Percentiles rank a stretch among this genome's conserved stretches.
phyloP scores from a whole-genome alignment of 139 green algal species.

The Asterochloris erici region DNA sequence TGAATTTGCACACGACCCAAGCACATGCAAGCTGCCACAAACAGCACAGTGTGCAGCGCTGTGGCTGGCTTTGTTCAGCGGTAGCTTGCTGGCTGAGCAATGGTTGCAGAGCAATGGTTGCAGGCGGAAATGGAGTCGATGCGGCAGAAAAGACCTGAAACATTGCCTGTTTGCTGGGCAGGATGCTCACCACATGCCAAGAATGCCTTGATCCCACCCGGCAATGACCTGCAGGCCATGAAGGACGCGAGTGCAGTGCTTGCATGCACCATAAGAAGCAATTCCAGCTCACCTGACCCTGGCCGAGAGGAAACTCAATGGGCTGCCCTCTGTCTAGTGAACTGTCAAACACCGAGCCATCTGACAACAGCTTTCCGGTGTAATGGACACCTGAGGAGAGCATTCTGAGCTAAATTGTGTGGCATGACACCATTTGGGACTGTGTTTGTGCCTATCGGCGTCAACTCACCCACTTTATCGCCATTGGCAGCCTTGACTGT shows the following conservation, averaged over 20 bases:
- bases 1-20: too few species aligned
- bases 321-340: constrained; percentile 27
- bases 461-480: constrained; percentile 24
- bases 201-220: constrained; percentile 48
- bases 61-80: too few species aligned
- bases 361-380: constrained; percentile 30
- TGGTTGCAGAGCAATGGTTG: too few species aligned
- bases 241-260: neutral
- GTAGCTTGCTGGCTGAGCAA: too few species aligned
- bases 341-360: constrained; percentile 53
- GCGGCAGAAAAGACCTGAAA: neutral
- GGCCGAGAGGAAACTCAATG: constrained; percentile 34
- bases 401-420: neutral
- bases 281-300: neutral
- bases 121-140: neutral
- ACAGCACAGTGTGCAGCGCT: too few species aligned
- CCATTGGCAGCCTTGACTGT: constrained; percentile 21
- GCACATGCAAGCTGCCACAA: neutral
- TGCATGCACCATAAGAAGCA: neutral
- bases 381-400: neutral
- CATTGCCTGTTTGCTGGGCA: neutral
- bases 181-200: constrained; percentile 26
- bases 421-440: neutral
- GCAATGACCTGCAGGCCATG: constrained; percentile 28
- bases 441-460: neutral